These are phyloP conservation scores for Aspergillus hancockii DNA, from an alignment of 495 filamentous ascomycete genomes.

Conservation along the genomic window DNA sequence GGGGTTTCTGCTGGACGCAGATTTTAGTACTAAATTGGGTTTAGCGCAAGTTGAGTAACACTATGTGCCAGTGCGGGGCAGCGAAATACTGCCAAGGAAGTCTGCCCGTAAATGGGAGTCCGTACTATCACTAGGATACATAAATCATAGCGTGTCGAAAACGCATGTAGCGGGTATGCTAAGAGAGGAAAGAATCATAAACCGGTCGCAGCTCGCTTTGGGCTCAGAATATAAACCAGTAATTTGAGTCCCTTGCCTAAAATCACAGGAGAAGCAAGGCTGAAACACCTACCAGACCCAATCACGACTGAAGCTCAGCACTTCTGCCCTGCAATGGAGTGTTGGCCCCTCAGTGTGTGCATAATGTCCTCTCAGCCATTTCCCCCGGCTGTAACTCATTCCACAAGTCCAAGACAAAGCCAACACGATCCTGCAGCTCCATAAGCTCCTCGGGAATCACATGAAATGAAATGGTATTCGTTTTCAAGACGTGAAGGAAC, in stretches of 20 bases:
- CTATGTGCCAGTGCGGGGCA: background rate
- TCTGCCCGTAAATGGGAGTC: too few species aligned
- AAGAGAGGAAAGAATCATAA: background rate
- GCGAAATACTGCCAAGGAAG: background rate
- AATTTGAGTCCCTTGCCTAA: background rate
- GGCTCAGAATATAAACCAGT: background rate
- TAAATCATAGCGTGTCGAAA: too few species aligned
- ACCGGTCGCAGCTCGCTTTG: background rate
- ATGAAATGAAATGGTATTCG: background rate
- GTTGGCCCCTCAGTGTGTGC: too few species aligned
- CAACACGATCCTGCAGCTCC: slow-evolving; percentile 1
- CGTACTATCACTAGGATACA: too few species aligned
- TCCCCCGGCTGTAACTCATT: background rate
- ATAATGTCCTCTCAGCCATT: background rate
- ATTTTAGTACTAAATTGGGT: background rate
- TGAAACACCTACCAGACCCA: too few species aligned
- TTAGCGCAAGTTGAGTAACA: background rate
- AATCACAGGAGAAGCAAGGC: background rate
- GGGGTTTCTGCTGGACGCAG: background rate
- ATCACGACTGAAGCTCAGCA: too few species aligned
- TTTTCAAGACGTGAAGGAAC: background rate
- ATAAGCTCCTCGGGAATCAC: background rate
- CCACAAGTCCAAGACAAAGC: background rate
- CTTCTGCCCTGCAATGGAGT: too few species aligned
- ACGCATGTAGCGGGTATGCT: background rate